These are phyloP conservation scores for Mortierella sp. DNA, from an alignment of 371 early-diverging fungal species.

Conservation along the genomic window DNA sequence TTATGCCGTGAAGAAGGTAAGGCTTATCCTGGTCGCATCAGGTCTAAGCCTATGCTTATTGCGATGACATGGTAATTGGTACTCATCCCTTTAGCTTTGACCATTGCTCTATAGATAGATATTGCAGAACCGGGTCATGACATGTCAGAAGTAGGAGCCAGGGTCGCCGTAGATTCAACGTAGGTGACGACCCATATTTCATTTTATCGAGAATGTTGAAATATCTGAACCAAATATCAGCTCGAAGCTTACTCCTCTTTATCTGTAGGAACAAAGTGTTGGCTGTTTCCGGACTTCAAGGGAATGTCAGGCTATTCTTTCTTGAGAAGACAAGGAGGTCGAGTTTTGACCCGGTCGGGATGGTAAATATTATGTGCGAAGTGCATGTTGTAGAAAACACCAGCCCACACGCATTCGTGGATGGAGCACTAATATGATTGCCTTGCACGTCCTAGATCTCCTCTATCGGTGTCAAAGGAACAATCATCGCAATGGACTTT, in stretches of 20 bases:
- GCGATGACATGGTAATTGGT: not conserved
- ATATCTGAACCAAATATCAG: no score
- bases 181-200: not conserved
- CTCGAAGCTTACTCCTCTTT: not conserved
- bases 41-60: not conserved
- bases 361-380: constrained; percentile 18
- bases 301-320: constrained; percentile 35
- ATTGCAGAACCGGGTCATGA: constrained; percentile 42
- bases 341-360: constrained; percentile 38
- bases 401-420: not conserved
- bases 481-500: constrained; percentile 49
- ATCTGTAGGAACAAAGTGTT: constrained; percentile 26
- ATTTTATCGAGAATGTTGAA: not conserved
- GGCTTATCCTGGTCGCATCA: no score
- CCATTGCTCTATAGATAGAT: constrained; percentile 19
- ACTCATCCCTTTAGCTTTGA: not conserved
- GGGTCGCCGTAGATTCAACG: constrained; percentile 46
- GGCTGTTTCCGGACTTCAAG: constrained; percentile 45
- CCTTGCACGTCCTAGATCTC: constrained; percentile 10
- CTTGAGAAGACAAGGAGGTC: constrained; percentile 36
- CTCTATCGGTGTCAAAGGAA: constrained; percentile 26
- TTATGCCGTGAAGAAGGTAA: constrained; percentile 41
- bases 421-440: no score
- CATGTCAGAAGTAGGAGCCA: constrained; percentile 25
- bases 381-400: not conserved